Base-by-base conservation (phyloP, 805 yeast species). In the Yamadazyma paraphyllophila region DNA sequence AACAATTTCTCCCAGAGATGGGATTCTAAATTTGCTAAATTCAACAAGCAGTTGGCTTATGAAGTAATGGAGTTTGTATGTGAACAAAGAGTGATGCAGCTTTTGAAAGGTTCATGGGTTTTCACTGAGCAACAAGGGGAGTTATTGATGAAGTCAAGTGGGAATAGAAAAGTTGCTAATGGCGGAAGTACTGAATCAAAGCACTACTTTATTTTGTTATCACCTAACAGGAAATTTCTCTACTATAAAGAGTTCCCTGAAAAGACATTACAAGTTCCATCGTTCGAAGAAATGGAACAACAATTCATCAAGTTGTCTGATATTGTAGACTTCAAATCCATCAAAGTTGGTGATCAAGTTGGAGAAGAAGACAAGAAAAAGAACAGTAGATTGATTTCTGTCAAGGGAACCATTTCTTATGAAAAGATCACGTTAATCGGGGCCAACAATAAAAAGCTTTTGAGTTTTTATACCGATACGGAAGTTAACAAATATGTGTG, bases 41-140 rank as follows among this genome's bases (percentile, higher is more conserved):
- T 88, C 56, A 76, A 80, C 55, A 61, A 62, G 2, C 62, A 73
- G 26, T 67, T 85, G 46, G 60, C 73, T 9, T 59, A 64, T 11
- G 89, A 88, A 58, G 86, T 84, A 0, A 67, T 74, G 46, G 83
- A 81, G 32, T 86, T 85, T 59, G 89, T 88, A 12, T 77, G 78
- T 46, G 90, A 85, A 59, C 94, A 86, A 65, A 74, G 92, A 55
- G 80, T 84, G 38, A 63, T 85, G 46, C 83, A 81, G 57, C 65
- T 88, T 40, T 80, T 88, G 24, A 81, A 77, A 56, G 96, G 96
- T 1, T 77, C 86, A 2, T 88, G 96, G 96, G 91, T 85, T 11
- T 84, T 73, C 58, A 75, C 83, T 1, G 84, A 82, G 31, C 67
- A 74, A 43, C 89, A 68, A 46, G 76, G 74, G 1, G 73, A 69